Base-by-base conservation (phyloP, 2,329 filamentous ascomycete species). In the Colletotrichum aenigma region DNA sequence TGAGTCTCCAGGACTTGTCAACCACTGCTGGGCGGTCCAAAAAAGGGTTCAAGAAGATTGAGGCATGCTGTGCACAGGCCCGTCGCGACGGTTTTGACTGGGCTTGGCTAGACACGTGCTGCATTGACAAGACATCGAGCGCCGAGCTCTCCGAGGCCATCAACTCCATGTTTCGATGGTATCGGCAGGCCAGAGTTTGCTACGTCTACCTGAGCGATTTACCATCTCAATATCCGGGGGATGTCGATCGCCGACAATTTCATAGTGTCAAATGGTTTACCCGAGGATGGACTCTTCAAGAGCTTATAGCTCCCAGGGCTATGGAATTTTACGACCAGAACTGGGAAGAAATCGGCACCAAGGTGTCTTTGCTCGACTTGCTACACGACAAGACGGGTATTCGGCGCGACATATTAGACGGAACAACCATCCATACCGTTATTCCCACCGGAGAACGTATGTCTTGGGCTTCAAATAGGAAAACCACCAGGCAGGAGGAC, bases 71-170 rank as follows among this genome's bases (percentile, higher is more conserved):
- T 36, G 32, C 24, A 6, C 76, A 78, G n/a, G 80, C 81, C 0
- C 58, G 34, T 1, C 30, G 15, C 4, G 79, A 81, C 15, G 79
- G 78, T 3, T 78, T 79, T 62, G 60, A 74, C 4, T 82, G 79
- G 77, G 74, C 79, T 2, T 83, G 82, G 81, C 75, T 79, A n/a
- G 80, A 83, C 34, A 82, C 80, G 1, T 82, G 81, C 48, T 83
- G 82, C 60, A 81, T 83, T 71, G 81, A 83, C 72, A 80, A 81
- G 74, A 79, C 78, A 24, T 81, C 76, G 58, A 77, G 77, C 18
- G 73, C 80, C 30, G 81, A 83, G 43, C 58, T 82, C 28, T 79
- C 79, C 28, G 80, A 82, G 58, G 79, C 80, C 24, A 78, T 81
- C 77, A 82, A 82, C 70, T 80, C 43, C 43, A 52, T 52, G 43